phyloP scores from a whole-genome alignment of 2,329 filamentous ascomycete species.

The Seiridium cupressi region DNA sequence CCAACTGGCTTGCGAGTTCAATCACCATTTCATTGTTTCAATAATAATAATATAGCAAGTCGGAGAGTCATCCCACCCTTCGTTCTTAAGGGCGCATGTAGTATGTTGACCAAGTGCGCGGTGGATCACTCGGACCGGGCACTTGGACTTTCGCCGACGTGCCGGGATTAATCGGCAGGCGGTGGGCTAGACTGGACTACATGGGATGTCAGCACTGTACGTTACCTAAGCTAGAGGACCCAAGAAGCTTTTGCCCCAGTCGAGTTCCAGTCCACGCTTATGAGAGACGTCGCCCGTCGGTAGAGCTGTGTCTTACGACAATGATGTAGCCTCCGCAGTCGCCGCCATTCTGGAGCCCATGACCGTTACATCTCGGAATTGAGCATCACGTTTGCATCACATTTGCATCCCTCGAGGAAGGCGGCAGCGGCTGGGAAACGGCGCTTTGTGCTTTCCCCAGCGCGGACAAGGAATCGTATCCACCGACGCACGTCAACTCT shows the following conservation, averaged over 20 bases:
- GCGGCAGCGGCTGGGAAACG: too few relatives aligned
- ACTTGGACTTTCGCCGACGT: conserved; percentile 1
- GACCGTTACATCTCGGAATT: neutral
- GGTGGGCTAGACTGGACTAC: neutral
- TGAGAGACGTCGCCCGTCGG: neutral
- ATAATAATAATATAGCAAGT: too few relatives aligned
- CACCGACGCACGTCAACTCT: neutral
- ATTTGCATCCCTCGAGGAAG: neutral
- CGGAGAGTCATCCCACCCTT: too few relatives aligned
- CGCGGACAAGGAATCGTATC: neutral
- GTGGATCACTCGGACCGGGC: neutral
- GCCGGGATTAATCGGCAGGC: neutral
- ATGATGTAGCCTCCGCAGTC: neutral
- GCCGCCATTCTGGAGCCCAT: neutral
- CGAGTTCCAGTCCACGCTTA: neutral
- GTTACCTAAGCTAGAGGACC: neutral
- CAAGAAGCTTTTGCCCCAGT: neutral
- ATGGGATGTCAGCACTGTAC: neutral
- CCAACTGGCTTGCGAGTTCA: too few relatives aligned
- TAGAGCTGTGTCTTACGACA: neutral
- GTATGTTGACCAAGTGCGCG: too few relatives aligned
- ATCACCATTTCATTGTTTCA: too few relatives aligned
- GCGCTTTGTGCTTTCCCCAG: too few relatives aligned
- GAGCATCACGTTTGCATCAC: neutral
- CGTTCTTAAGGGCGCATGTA: too few relatives aligned